Conservation (phyloP, 305 asterid species). For the Nicotiana rustica region DNA sequence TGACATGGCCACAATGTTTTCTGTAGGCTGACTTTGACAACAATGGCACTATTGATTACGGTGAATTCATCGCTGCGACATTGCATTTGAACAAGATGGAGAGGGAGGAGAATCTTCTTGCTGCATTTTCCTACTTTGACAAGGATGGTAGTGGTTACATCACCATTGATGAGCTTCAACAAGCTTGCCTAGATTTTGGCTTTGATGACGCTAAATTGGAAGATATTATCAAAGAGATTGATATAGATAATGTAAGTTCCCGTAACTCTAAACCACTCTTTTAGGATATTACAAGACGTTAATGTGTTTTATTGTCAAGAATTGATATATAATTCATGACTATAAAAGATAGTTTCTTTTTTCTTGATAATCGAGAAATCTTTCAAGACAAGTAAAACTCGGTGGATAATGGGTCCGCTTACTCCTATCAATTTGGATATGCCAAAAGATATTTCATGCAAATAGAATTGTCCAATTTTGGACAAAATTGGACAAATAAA, state of each 20-base stretch:
- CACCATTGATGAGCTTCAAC: constrained; percentile 44
- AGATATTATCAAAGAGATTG: constrained; percentile 39
- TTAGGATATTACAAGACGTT: too few species aligned
- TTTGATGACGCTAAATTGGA: constrained; percentile 39
- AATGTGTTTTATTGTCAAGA: too few species aligned
- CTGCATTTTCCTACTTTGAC: constrained; percentile 44
- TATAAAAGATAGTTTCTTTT: too few species aligned
- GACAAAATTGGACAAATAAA: too few species aligned
- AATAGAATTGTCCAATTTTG: too few species aligned
- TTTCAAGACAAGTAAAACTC: too few species aligned
- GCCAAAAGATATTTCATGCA: too few species aligned
- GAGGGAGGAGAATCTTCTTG: constrained; percentile 42
- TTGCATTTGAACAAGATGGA: constrained; percentile 43
- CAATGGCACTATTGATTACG: constrained; percentile 42
- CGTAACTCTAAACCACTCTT: not conserved
- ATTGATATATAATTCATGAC: too few species aligned
- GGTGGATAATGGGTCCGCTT: too few species aligned
- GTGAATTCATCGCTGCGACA: constrained; percentile 45
- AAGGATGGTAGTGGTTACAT: constrained; percentile 45
- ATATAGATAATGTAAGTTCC: constrained; percentile 37
- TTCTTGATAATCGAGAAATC: too few species aligned
- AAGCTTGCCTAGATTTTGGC: constrained; percentile 43
- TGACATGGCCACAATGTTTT: not conserved
- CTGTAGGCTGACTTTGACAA: constrained; percentile 44
- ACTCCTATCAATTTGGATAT: too few species aligned